phyloP scores from a whole-genome alignment of 2,329 filamentous ascomycete species.

The Cladosporium sp. region DNA sequence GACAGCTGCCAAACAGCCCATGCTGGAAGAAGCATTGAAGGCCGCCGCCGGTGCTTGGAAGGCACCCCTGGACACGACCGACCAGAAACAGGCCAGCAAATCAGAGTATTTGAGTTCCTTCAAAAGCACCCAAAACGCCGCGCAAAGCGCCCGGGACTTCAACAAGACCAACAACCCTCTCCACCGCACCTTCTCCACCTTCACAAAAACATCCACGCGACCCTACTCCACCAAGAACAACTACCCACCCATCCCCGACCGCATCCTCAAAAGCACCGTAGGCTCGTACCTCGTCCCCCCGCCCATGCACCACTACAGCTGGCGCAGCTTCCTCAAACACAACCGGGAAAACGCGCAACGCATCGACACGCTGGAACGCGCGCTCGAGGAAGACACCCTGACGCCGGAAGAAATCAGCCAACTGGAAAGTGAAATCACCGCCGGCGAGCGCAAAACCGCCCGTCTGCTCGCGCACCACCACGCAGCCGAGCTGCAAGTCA shows the following conservation, averaged over 20 bases:
- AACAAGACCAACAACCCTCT: background rate
- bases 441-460: conserved; percentile 17
- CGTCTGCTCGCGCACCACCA: conserved; percentile 23
- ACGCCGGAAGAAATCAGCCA: background rate
- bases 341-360: too few relatives aligned
- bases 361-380: too few relatives aligned
- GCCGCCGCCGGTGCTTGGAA: background rate
- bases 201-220: background rate
- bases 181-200: conserved; percentile 14
- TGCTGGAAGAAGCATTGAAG: conserved; percentile 1
- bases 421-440: conserved; percentile 1
- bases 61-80: too few relatives aligned
- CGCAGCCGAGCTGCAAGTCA: conserved; percentile 21
- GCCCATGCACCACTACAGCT: conserved; percentile 6
- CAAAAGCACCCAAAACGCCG: background rate
- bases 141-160: background rate
- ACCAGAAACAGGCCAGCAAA: too few relatives aligned
- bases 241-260: background rate
- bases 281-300: conserved; percentile 20
- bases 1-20: conserved; percentile 4
- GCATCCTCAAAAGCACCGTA: conserved; percentile 18
- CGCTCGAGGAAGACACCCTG: too few relatives aligned
- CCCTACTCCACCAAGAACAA: conserved; percentile 12
- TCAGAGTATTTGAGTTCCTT: too few relatives aligned
- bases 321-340: background rate